phyloP scores from a whole-genome alignment of 371 early-diverging fungal genomes.

The Smittium mucronatum region DNA sequence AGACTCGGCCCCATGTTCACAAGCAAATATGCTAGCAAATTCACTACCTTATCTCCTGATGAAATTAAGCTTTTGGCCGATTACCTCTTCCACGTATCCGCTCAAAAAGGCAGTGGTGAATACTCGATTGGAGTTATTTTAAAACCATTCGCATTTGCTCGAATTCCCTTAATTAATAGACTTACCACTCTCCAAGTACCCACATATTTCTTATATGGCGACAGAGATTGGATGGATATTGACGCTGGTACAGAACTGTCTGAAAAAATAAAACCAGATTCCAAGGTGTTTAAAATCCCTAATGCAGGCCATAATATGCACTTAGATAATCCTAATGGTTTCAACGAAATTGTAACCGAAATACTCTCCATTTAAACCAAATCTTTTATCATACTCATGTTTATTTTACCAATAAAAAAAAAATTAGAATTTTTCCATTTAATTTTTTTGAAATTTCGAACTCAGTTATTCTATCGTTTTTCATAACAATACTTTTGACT shows the following conservation, averaged over 20 bases:
- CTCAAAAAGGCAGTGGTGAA: constrained; percentile 46
- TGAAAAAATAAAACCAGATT: constrained; percentile 39
- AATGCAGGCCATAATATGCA: constrained; percentile 78
- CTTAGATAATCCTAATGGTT: constrained; percentile 66
- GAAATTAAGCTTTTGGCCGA: constrained; percentile 47
- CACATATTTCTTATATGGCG: constrained; percentile 66
- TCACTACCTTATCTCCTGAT: constrained; percentile 44
- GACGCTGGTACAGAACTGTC: constrained; percentile 49
- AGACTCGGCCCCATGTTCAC: constrained; percentile 66
- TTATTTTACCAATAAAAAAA: too few relatives aligned
- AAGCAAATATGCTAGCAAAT: constrained; percentile 53
- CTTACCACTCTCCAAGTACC: constrained; percentile 56
- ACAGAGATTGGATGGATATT: constrained; percentile 84
- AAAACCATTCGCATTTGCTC: constrained; percentile 69
- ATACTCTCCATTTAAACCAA: too few relatives aligned
- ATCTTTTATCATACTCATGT: too few relatives aligned
- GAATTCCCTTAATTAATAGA: constrained; percentile 59
- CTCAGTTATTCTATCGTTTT: too few relatives aligned
- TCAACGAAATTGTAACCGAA: constrained; percentile 35
- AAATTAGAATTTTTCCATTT: too few relatives aligned
- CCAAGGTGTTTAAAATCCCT: constrained; percentile 32
- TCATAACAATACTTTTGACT: too few relatives aligned
- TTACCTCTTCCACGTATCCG: constrained; percentile 62
- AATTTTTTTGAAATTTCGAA: too few relatives aligned
- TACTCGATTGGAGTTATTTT: constrained; percentile 50